Conservation (phyloP, 306 rosid genomes). For the Quercus ilex region DNA sequence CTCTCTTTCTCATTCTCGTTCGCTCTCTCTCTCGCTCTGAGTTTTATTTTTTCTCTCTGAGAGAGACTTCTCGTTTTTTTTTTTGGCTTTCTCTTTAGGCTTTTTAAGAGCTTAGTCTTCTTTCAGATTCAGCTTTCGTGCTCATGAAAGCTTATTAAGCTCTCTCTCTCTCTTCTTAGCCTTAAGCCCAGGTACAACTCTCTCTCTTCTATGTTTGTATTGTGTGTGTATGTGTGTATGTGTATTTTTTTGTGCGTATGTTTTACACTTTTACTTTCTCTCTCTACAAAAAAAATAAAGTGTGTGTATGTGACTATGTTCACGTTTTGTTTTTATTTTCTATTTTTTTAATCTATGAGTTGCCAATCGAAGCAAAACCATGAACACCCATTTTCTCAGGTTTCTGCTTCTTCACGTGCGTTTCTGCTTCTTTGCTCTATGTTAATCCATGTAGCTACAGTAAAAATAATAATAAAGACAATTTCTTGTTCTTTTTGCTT, state of each 20-base stretch:
- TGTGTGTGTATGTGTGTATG: background rate
- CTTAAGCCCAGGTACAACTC: slow-evolving; percentile 35
- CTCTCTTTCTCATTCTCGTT: slow-evolving; percentile 13
- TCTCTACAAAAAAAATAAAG: background rate
- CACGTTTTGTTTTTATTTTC: slow-evolving; percentile 45
- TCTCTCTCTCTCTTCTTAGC: slow-evolving; percentile 27
- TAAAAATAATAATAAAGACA: background rate
- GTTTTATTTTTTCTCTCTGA: background rate
- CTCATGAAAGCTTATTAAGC: slow-evolving; percentile 56
- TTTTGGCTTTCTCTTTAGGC: slow-evolving; percentile 17
- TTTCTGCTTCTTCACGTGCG: slow-evolving; percentile 46
- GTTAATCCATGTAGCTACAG: slow-evolving; percentile 41
- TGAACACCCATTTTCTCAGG: slow-evolving; percentile 59
- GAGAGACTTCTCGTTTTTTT: background rate
- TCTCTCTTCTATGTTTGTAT: background rate
- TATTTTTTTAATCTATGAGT: slow-evolving; percentile 33
- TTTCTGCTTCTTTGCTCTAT: slow-evolving; percentile 24
- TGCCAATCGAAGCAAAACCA: slow-evolving; percentile 49
- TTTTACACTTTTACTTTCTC: slow-evolving; percentile 2
- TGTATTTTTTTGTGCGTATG: background rate
- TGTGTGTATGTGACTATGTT: slow-evolving; percentile 14
- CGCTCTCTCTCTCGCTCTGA: slow-evolving; percentile 29
- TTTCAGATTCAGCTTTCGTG: slow-evolving; percentile 50
- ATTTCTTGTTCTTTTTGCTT: background rate
- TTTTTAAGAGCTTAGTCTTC: slow-evolving; percentile 12